A percentile compares a stretch with the other conserved stretches of the same genome.
Evolutionary conservation across 2,329 filamentous ascomycete species (phyloP).

Genomic region (Stagonosporopsis chrysanthemi): DNA sequence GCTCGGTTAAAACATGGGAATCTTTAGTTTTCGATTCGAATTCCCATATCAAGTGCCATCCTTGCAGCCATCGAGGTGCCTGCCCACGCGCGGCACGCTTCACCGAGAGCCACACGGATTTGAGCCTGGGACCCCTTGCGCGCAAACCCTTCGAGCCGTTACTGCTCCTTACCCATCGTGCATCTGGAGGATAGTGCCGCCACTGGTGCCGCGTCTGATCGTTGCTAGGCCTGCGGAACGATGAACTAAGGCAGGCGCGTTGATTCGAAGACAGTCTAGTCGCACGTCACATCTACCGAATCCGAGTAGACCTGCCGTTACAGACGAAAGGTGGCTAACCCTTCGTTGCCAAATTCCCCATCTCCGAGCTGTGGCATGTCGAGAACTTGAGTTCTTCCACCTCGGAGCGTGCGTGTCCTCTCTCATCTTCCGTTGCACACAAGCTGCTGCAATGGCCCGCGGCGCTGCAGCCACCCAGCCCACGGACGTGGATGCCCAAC

Average conservation of each 20-base stretch:
- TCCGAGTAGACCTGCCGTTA: conserved; percentile 11
- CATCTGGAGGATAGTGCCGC: conserved; percentile 7
- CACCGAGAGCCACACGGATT: conserved; percentile 14
- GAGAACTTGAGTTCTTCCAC: conserved; percentile 21
- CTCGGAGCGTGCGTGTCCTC: conserved; percentile 29
- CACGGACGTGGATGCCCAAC: conserved; percentile 29
- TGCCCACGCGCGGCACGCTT: conserved; percentile 4
- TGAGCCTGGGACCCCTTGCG: conserved; percentile 7
- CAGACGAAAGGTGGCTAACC: conserved; percentile 9
- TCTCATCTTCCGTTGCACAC: conserved; percentile 18
- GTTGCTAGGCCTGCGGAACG: conserved; percentile 10
- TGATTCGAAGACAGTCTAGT: conserved; percentile 14
- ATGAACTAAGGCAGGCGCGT: conserved; percentile 10
- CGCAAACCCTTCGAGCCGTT: not conserved
- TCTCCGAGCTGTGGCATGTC: conserved; percentile 24
- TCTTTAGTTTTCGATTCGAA: conserved; percentile 14
- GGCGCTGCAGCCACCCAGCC: conserved; percentile 31
- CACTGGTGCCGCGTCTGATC: conserved; percentile 12
- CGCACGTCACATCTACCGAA: conserved; percentile 25
- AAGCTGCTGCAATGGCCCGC: conserved; percentile 38
- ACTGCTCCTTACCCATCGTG: not conserved
- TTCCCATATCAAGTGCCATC: conserved; percentile 11
- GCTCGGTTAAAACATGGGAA: conserved; percentile 17
- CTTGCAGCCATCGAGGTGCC: not conserved
- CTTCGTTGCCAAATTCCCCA: conserved; percentile 8